Evolutionary conservation across 306 rosid genomes (phyloP), one percentile per base, ranked within the genome.

Genomic region (Prunus mume): DNA sequence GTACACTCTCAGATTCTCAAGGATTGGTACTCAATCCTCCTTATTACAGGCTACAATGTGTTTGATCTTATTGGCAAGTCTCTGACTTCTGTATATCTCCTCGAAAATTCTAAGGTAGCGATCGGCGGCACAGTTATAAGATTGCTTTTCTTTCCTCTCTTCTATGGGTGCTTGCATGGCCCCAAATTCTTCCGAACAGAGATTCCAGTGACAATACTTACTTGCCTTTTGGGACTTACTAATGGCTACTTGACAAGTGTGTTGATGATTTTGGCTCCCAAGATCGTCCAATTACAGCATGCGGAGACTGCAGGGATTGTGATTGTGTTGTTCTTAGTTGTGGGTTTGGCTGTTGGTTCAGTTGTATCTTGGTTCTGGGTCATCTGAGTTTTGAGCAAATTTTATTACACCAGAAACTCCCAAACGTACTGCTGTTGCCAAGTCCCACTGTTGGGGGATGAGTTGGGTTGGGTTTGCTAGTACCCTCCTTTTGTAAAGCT

Each of bases 231-330:
- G 80, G 99, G 99, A 22, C 92, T 95, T 30, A 90, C 96, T 50
- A 95, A 92, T 78, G 98, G 98, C 38, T 92, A 92, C 78, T 78
- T 92, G 71, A 90, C 97, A 0, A 95, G 98, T 69, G 96, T 95
- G 41, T 57, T 92, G 85, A 77, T 90, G 93, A 95, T 95, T 32
- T 61, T 92, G 84, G 91, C 94, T 61, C 97, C 98, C 66, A 92
- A 89, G 79, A 68, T 57, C 17, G 97, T 92, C 38, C 88, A 81
- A 65, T 81, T 90, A 57, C 98, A 92, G 60, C 91, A 90, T 60
- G 79, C 98, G 1, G 97, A 95, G 90, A 91, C 87, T 25, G 97
- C 93, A 20, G 98, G 96, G 76, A 84, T 88, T 57, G 91, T 88
- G 82, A 79, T 79, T 30, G 98, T 92, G 13, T 71, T 90, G 58